Evolutionary conservation across 768 basidiomycete species (phyloP), one percentile per base, ranked within the genome.

Genomic region (Mycena leptocephala): DNA sequence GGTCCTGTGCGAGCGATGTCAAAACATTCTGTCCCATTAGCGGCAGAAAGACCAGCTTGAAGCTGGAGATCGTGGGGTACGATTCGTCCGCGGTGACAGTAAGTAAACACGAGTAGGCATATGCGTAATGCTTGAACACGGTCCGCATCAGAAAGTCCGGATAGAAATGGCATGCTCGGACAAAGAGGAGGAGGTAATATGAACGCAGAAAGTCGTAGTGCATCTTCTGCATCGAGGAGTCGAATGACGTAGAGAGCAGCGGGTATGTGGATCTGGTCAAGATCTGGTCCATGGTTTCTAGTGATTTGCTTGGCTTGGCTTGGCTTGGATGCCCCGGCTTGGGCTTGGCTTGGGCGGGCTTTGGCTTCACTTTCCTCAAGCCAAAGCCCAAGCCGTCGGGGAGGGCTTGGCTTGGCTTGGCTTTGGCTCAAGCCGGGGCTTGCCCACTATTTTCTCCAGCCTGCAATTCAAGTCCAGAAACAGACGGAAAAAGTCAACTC

Each of bases 11-110:
- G 41, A 8, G 59, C 70, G 8, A 70, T 62, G 5, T 62, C 70
- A 37, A 70, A 26, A 14, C 13, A 24, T 7, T 70, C 43, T 10
- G 37, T 33, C 8, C 70, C 70, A 35, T 32, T 48, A 1, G 24
- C 22, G 2, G 70, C 46, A 1, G 59, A 58, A 37, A 70, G 6
- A 0, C 58, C 58, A 14, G 70, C 70, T n/a, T 61, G 5, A 5
- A 70, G 46, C 22, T 70, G 70, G 2, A 62, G 24, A 20, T 70
- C 41, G 5, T 48, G 39, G 2, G 69, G 69, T n/a, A 70, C 46
- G 13, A 70, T 11, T 14, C 16, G 2, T 0, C 26, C 43, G n/a
- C 69, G 58, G 56, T 48, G n/a, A 70, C 58, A 6, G 69, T 61
- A 26, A 6, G 69, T 61, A 26, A 33, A 70, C 11, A 70, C 41